Conservation (phyloP, 23 red algal genomes). For the Pyropia haitanensis region DNA sequence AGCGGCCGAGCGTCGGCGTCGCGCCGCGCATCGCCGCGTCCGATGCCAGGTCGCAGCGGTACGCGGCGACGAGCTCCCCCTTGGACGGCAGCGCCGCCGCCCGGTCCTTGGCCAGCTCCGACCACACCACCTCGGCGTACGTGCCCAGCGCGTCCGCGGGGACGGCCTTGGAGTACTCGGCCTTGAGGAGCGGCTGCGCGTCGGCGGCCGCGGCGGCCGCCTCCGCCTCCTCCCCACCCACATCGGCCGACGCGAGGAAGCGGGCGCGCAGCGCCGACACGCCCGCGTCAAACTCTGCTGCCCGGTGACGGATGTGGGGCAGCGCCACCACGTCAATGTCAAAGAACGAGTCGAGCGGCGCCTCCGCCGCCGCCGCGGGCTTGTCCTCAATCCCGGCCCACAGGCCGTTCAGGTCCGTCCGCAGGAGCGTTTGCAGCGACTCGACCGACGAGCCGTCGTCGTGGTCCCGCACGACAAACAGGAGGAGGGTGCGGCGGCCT, state of each 20-base stretch:
- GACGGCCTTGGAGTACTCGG: slow-evolving; percentile 53
- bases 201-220: slow-evolving; percentile 12
- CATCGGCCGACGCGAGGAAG: slow-evolving; percentile 13
- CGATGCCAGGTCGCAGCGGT: slow-evolving; percentile 73
- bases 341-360: slow-evolving; percentile 50
- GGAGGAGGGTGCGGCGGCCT: slow-evolving; percentile 35
- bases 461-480: slow-evolving; percentile 86
- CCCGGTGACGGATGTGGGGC: slow-evolving; percentile 70
- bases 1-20: slow-evolving; percentile 52
- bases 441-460: slow-evolving; percentile 76
- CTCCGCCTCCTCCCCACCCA: not conserved
- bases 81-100: slow-evolving; percentile 40
- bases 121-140: slow-evolving; percentile 80
- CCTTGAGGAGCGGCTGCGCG: slow-evolving; percentile 24
- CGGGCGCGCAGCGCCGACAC: slow-evolving; percentile 36
- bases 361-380: slow-evolving; percentile 20
- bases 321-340: slow-evolving; percentile 77
- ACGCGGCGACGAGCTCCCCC: slow-evolving; percentile 75
- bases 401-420: slow-evolving; percentile 51
- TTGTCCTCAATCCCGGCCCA: slow-evolving; percentile 61
- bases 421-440: slow-evolving; percentile 34
- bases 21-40: slow-evolving; percentile 43
- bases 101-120: slow-evolving; percentile 52
- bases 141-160: slow-evolving; percentile 71
- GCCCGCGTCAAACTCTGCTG: slow-evolving; percentile 48